Base-by-base conservation (phyloP, 768 basidiomycete genomes). In the Chlorophyllum brunneum region DNA sequence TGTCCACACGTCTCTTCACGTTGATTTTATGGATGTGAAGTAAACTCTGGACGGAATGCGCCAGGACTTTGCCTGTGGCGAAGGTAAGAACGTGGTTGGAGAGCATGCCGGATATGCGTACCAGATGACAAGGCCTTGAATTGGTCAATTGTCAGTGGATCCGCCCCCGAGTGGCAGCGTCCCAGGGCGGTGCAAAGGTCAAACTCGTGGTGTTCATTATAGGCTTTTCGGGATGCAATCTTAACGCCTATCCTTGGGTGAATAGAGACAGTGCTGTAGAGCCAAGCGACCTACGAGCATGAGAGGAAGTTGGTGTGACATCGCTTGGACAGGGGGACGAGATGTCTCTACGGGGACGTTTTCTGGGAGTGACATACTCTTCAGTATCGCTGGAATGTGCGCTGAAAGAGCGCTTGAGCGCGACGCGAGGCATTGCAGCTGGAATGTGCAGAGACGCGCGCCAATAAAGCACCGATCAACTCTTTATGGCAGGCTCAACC, bases 11-110 rank as follows among this genome's bases (percentile, higher is more conserved):
- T 11, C 58, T 57, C 56, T 69, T 65, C 4, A 73, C 73, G 1
- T 57, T 45, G 13, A 41, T 46, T 54, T 72, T 70, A 10, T 68
- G 65, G 10, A 60, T 60, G 30, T 69, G 60, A 13, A 75, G 61
- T 11, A 77, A 52, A 10, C 59, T 50, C 36, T 70, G 67, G 0
- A 71, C 60, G n/a, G 67, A 37, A 47, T 43, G 51, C 6, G 11
- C 33, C 18, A 52, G 18, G 3, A 22, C 15, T 34, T 52, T 52
- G 31, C 42, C 51, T 52, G 22, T 7, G 16, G 13, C 2, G 15
- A n/a, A 24, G 23, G 36, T n/a, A 44, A 13, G 16, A 15, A 10
- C 22, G 26, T 27, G 23, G 23, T 20, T 15, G 26, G 20, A 15
- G 10, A 16, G 31, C 18, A 33, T 31, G 50, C 30, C 20, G 13